These are phyloP conservation scores for Fibroporia radiculosa DNA, from an alignment of 768 basidiomycete species.

Conservation along the genomic window DNA sequence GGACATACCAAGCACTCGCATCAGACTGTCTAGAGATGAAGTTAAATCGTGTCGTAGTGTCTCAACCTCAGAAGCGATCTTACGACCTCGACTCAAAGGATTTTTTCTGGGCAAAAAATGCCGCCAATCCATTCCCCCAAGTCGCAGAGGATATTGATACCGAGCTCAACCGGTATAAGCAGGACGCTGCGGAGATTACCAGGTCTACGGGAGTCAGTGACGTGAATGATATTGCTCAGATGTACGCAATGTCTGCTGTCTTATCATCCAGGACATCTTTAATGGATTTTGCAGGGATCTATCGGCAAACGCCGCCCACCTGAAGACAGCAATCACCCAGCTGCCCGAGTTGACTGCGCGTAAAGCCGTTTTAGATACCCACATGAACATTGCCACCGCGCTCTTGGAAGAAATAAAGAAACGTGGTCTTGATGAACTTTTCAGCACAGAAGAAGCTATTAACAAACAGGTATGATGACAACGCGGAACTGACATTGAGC, in stretches of 20 bases:
- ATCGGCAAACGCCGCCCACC: slow-evolving; percentile 84
- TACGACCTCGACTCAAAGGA: slow-evolving; percentile 98
- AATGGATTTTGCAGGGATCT: slow-evolving; percentile 52
- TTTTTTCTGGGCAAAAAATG: slow-evolving; percentile 98
- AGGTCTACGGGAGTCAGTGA: slow-evolving; percentile 94
- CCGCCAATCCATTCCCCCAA: slow-evolving; percentile 93
- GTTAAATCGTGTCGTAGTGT: slow-evolving; percentile 87
- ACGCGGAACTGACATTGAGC: neutral
- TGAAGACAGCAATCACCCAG: slow-evolving; percentile 96
- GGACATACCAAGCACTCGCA: slow-evolving; percentile 98
- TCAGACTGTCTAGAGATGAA: slow-evolving; percentile 98
- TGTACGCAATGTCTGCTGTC: slow-evolving; percentile 42
- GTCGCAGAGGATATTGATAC: slow-evolving; percentile 96
- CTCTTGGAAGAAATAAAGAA: slow-evolving; percentile 92
- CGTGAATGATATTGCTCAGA: slow-evolving; percentile 88
- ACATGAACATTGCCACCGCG: slow-evolving; percentile 99
- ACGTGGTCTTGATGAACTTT: slow-evolving; percentile 92
- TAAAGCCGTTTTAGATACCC: slow-evolving; percentile 93
- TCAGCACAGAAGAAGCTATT: slow-evolving; percentile 90
- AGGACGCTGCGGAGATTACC: slow-evolving; percentile 95
- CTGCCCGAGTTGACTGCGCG: slow-evolving; percentile 94
- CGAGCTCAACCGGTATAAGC: slow-evolving; percentile 88
- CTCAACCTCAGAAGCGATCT: slow-evolving; percentile 66
- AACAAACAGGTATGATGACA: slow-evolving; percentile 59
- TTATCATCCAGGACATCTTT: neutral